These are phyloP conservation scores for Fagopyrum esculentum DNA, from an alignment of 148 eudicot species.

Conservation along the genomic window DNA sequence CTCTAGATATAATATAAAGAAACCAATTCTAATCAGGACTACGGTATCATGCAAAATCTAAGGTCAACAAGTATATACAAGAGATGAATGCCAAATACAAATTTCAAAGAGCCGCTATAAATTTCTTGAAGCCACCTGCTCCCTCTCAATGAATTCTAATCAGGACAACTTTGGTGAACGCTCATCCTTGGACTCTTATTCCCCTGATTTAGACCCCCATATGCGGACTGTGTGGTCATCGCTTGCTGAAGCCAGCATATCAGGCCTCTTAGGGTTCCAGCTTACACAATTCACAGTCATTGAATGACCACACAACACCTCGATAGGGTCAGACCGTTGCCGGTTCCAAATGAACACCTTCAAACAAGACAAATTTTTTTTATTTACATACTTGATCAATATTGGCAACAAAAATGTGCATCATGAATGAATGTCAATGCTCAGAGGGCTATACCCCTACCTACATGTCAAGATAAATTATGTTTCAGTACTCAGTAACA, in stretches of 20 bases:
- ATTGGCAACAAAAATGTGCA: background rate
- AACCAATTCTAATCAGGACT: background rate
- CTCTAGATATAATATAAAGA: background rate
- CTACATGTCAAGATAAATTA: background rate
- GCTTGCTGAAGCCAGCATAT: conserved; percentile 90
- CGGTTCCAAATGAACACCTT: conserved; percentile 94
- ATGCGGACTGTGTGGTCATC: conserved; percentile 91
- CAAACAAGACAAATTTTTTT: background rate
- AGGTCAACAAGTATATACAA: background rate
- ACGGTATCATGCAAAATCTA: background rate
- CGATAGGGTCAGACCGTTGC: conserved; percentile 50
- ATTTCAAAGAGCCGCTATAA: background rate
- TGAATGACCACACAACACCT: conserved; percentile 62
- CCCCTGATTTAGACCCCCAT: conserved; percentile 52
- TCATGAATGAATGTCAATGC: background rate
- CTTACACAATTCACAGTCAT: conserved; percentile 93
- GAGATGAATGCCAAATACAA: conserved; percentile 7
- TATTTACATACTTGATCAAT: background rate
- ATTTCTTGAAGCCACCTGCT: background rate
- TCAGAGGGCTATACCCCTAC: background rate
- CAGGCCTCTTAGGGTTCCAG: conserved; percentile 80
- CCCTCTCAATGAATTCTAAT: conserved; percentile 11
- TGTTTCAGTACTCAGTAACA: background rate
- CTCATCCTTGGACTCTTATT: background rate
- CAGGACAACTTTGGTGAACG: conserved; percentile 4